These are phyloP conservation scores for Thymus quinquecostatus DNA, from an alignment of 257 asterid genomes.

Conservation along the genomic window DNA sequence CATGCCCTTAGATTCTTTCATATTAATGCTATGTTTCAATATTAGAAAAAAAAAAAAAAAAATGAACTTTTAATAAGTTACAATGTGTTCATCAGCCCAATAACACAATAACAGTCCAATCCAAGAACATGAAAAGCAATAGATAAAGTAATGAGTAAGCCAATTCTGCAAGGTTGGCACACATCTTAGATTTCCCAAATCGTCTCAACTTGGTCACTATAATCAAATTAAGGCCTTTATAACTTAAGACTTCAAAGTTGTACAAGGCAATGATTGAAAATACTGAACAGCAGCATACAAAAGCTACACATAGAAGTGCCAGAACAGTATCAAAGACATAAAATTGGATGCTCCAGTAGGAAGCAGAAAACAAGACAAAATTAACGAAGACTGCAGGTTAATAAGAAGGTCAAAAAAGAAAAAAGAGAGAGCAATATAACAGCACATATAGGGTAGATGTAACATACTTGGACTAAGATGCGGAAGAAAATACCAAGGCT, in stretches of 20 bases:
- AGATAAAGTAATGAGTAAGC: too few species aligned
- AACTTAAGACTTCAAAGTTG: slow-evolving; percentile 5
- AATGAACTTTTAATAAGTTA: background rate
- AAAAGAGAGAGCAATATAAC: too few species aligned
- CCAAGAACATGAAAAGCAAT: background rate
- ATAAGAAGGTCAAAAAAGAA: slow-evolving; percentile 26
- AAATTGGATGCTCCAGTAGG: slow-evolving; percentile 11
- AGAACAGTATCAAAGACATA: background rate
- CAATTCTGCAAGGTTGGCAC: too few species aligned
- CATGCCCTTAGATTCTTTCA: too few species aligned
- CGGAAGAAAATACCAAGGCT: too few species aligned
- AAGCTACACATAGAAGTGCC: background rate
- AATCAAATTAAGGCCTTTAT: slow-evolving; percentile 14
- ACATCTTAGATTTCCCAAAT: too few species aligned
- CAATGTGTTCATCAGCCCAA: background rate
- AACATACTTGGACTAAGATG: too few species aligned
- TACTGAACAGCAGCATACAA: too few species aligned
- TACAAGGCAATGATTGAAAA: background rate
- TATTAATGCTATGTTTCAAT: too few species aligned
- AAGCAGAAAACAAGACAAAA: slow-evolving; percentile 10
- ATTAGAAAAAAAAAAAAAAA: too few species aligned
- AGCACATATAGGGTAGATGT: too few species aligned
- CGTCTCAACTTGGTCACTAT: background rate
- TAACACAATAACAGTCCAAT: too few species aligned
- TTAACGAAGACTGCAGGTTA: background rate